Base-by-base conservation (phyloP, 306 rosid genomes). In the Malus asiatica region DNA sequence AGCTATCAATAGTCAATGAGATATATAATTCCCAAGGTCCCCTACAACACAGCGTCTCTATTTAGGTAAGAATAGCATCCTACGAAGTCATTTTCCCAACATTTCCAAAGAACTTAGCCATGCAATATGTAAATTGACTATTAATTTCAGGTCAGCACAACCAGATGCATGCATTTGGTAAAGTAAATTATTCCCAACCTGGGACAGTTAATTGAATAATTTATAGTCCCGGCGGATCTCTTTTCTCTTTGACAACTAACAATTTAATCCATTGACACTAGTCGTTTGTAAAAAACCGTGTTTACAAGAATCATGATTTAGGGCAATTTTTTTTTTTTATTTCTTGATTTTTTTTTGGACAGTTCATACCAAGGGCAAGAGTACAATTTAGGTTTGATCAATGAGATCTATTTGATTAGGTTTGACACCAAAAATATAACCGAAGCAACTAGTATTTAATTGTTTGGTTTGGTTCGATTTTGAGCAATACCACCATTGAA, bases 51-150 rank as follows among this genome's bases (percentile, higher is more conserved):
- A n/a, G 55, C 45, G 11, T 63, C 35, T 16, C 14, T 30, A 32
- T 27, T 35, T 20, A 3, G n/a, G 75, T 53, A 30, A 53, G 11
- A 19, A 52, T 23, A 71, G 27, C 32, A 22, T 29, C 44, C 32
- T 30, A 64, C 33, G 65, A 52, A 71, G 64, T 53, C 76, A 59
- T 68, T 38, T 40, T 59, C 42, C 68, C 68, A 57, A 72, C 35
- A 23, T n/a, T 33, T 55, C 51, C 16, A 61, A n/a, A 61, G 11
- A 51, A n/a, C 5, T 25, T 14, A 61, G 33, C 19, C 35, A 27
- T 61, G 66, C 66, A 27, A 23, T 61, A 14, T 2, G 30, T 46
- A 46, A 25, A 61, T 61, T 61, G 66, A 61, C 66, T 61, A 29
- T 61, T 61, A 27, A 13, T 27, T 23, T 12, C 66, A 25, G 10